Conservation (phyloP, 805 yeast genomes). For the Nakazawaea molendinolei region DNA sequence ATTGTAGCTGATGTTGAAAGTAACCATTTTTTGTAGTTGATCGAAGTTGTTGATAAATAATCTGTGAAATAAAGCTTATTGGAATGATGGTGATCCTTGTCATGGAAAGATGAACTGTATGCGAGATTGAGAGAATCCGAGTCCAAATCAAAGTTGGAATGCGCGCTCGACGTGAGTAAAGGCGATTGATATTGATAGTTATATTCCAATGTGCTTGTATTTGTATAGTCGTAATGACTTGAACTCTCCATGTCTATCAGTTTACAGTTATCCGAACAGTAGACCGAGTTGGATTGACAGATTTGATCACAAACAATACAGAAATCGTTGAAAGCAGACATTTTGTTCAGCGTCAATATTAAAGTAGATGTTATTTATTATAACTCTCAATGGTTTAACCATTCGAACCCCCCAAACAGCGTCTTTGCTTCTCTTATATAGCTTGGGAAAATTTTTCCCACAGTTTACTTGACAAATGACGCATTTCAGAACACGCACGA, state of each 20-base stretch:
- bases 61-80: constrained; percentile 5
- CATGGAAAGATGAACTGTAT: not conserved
- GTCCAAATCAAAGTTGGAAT: constrained; percentile 11
- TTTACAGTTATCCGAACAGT: constrained; percentile 27
- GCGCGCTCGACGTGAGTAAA: constrained; percentile 1
- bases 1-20: constrained; percentile 7
- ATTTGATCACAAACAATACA: constrained; percentile 29
- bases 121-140: constrained; percentile 7
- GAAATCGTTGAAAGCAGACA: constrained; percentile 35
- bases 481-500: too few relatives aligned
- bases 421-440: too few relatives aligned
- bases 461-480: constrained; percentile 1
- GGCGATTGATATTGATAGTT: constrained; percentile 14
- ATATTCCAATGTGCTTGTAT: too few relatives aligned
- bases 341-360: too few relatives aligned
- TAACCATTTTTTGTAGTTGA: constrained; percentile 15
- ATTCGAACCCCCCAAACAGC: too few relatives aligned
- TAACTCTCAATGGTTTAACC: too few relatives aligned
- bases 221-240: too few relatives aligned
- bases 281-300: constrained; percentile 24
- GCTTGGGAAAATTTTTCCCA: too few relatives aligned
- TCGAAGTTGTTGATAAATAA: constrained; percentile 13
- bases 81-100: not conserved
- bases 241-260: constrained; percentile 18
- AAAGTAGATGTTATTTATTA: too few relatives aligned